Evolutionary conservation across 345 rosid species (phyloP), one percentile per base, ranked within the genome.

Genomic region (Citrus sp.): DNA sequence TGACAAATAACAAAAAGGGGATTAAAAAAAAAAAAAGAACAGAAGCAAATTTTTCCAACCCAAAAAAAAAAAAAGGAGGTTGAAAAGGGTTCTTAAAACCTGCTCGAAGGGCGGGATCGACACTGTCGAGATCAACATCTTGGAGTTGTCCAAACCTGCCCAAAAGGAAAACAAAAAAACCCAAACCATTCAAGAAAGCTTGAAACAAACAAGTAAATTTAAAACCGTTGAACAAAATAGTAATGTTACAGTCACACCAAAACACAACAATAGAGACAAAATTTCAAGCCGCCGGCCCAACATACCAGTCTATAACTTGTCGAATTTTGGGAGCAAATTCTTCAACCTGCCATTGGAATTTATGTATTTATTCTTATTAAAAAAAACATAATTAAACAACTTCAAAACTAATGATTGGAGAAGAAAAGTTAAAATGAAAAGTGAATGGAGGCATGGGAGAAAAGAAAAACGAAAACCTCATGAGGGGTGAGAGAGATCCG

Each of bases 141-240:
- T 92, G 98, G 84, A 94, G 97, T 83, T 94, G 95, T 40, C 98
- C 98, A 84, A 94, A 93, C 98, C 98, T 94, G 83, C 79, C 81
- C 75, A 49, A 58, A 75, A 75, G 25, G 14, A 28, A 73, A 25
- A 73, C 2, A 7, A 74, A 37, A 12, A 12, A 61, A 28, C 12
- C 61, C 61, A 46, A 46, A 46, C 30, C 37, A 46, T 55, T 21
- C 19, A 67, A 25, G 46, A 72, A 55, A 58, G 60, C 37, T 42
- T 28, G 58, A 62, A 25, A 28, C 38, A 46, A 10, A 19, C 38
- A 62, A 42, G 28, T 62, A 16, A 70, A 14, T 6, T 18, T 8
- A 64, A 64, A 32, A 30, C 6, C 2, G 16, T 19, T 30, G 8
- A 9, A 13, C 18, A 34, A 64, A 2, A 34, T 18, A 34, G 35